These are phyloP conservation scores for Pythium scleroteichum DNA, from an alignment of 352 stramenopile species.

Conservation along the genomic window DNA sequence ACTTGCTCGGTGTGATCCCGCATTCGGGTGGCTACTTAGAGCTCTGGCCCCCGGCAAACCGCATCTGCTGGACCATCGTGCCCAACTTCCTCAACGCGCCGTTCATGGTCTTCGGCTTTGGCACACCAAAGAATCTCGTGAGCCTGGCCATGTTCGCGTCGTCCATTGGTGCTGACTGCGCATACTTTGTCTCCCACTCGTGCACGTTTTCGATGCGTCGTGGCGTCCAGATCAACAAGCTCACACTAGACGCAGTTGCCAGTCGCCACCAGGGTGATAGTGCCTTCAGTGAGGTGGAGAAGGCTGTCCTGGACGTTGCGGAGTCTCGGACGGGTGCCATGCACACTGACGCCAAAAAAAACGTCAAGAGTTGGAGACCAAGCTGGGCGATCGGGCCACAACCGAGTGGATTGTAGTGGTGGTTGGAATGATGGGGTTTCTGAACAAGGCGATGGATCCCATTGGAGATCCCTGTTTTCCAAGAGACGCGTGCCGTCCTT, in stretches of 20 bases:
- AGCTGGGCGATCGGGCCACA: neutral
- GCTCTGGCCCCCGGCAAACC: constrained; percentile 11
- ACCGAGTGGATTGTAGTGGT: constrained; percentile 3
- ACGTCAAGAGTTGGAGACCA: neutral
- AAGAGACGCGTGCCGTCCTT: constrained; percentile 7
- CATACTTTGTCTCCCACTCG: constrained; percentile 4
- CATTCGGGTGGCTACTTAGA: constrained; percentile 12
- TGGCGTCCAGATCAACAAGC: constrained; percentile 6
- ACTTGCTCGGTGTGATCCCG: constrained; percentile 13
- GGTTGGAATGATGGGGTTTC: constrained; percentile 9
- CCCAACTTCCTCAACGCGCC: constrained; percentile 15
- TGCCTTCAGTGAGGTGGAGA: neutral
- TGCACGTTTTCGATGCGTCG: constrained; percentile 12
- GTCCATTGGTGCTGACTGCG: constrained; percentile 4
- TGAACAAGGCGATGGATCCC: constrained; percentile 14
- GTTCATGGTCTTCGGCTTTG: constrained; percentile 8
- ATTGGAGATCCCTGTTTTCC: constrained; percentile 4
- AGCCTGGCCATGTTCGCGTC: constrained; percentile 12
- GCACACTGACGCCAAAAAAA: constrained; percentile 4
- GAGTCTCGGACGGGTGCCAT: constrained; percentile 8
- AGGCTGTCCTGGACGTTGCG: constrained; percentile 6
- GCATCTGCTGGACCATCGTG: constrained; percentile 17
- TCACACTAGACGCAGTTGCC: constrained; percentile 6
- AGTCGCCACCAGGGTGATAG: neutral
- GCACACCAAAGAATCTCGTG: constrained; percentile 5